Percentiles rank a stretch among this genome's conserved stretches.
Evolutionary conservation across 73 alveolate genomes (phyloP).

Genomic region (Symbiodinium natans): DNA sequence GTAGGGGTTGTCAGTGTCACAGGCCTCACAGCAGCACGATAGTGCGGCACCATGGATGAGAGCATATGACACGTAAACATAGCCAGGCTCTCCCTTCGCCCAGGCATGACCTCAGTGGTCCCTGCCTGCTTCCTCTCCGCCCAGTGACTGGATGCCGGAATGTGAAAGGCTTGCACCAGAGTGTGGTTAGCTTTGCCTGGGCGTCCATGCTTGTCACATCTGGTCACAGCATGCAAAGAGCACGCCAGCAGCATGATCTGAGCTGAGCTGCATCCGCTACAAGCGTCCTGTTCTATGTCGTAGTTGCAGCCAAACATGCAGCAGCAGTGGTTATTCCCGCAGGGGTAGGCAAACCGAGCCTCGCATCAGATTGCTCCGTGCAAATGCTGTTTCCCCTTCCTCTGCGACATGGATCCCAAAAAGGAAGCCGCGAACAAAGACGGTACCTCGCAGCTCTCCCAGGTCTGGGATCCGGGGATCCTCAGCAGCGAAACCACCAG

Average conservation of each 20-base stretch:
- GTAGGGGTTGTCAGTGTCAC: not conserved
- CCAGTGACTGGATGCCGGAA: constrained; percentile 71
- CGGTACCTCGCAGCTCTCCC: not conserved
- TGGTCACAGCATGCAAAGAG: too few species aligned
- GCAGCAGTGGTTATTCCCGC: constrained; percentile 81
- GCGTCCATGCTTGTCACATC: not conserved
- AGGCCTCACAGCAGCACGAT: not conserved
- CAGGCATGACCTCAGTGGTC: not conserved
- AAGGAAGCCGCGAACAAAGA: too few species aligned
- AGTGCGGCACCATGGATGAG: too few species aligned
- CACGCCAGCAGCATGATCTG: too few species aligned
- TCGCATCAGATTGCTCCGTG: not conserved
- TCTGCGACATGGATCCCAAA: too few species aligned
- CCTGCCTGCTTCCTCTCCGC: constrained; percentile 5
- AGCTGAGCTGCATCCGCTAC: constrained; percentile 40
- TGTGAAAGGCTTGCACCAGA: constrained; percentile 20
- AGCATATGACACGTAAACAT: not conserved
- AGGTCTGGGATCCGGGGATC: constrained; percentile 50
- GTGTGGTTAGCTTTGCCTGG: constrained; percentile 31
- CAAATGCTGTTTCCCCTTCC: too few species aligned
- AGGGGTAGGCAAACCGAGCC: constrained; percentile 41
- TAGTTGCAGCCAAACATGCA: constrained; percentile 80
- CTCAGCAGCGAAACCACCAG: not conserved
- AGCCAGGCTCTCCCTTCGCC: not conserved
- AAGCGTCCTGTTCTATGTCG: constrained; percentile 24